Evolutionary conservation across 176 grass and related monocot species (phyloP).

Genomic region (Avena sativa): DNA sequence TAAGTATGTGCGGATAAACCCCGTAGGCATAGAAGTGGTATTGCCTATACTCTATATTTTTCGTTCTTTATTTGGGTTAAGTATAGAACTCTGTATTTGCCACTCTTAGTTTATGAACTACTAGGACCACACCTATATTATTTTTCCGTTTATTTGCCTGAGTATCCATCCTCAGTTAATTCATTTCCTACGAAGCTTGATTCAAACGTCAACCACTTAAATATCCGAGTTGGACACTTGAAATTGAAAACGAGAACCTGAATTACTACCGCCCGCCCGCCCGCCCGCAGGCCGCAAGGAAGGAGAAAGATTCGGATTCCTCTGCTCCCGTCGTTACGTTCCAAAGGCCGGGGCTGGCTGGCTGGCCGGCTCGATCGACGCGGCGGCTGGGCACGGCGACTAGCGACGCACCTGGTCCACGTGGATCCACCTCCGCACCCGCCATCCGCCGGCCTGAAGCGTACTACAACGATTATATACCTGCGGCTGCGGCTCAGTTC

Average conservation of each 20-base stretch:
- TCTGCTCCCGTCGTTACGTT: neutral
- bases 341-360: neutral
- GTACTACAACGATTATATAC: neutral
- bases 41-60: neutral
- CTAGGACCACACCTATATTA: neutral
- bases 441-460: neutral
- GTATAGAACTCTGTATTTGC: neutral
- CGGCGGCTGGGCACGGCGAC: neutral
- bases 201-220: conserved; percentile 5
- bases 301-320: conserved; percentile 35
- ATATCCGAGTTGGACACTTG: neutral
- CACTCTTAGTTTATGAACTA: neutral
- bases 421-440: conserved; percentile 8
- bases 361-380: neutral
- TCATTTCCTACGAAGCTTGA: neutral
- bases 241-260: conserved; percentile 7
- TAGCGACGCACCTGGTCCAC: neutral
- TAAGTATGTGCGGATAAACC: no score
- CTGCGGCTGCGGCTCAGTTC: no score
- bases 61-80: neutral
- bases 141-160: neutral
- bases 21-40: neutral
- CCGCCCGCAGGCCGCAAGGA: neutral
- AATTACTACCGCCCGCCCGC: neutral
- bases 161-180: neutral